Conservation (phyloP, 805 yeast species). For the Sungouiella thailandica region DNA sequence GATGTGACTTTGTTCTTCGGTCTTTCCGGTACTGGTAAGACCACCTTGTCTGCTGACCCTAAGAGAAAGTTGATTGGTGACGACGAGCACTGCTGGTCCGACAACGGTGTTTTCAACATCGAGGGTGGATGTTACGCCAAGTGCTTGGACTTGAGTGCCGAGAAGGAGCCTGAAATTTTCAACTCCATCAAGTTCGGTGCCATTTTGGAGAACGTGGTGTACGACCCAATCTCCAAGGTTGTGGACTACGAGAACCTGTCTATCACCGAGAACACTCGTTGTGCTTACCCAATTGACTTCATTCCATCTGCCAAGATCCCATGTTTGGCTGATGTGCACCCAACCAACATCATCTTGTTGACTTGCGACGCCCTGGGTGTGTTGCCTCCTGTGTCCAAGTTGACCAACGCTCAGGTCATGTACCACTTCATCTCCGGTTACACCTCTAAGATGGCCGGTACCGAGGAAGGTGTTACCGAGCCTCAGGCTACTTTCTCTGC, state of each 20-base stretch:
- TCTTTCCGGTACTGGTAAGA: slow-evolving; percentile 96
- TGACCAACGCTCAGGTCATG: slow-evolving; percentile 95
- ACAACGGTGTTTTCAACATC: slow-evolving; percentile 95
- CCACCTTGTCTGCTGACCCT: slow-evolving; percentile 95
- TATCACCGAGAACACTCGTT: slow-evolving; percentile 95
- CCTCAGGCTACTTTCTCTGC: slow-evolving; percentile 98
- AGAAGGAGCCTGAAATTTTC: slow-evolving; percentile 97
- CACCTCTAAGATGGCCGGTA: slow-evolving; percentile 99
- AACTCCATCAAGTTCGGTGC: slow-evolving; percentile 93
- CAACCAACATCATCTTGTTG: slow-evolving; percentile 83
- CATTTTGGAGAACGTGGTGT: slow-evolving; percentile 87
- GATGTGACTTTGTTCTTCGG: slow-evolving; percentile 97
- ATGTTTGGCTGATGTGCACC: slow-evolving; percentile 84
- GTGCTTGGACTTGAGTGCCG: slow-evolving; percentile 82
- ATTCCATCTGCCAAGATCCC: slow-evolving; percentile 96
- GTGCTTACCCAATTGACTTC: slow-evolving; percentile 96
- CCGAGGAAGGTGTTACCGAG: slow-evolving; percentile 97
- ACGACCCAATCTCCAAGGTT: slow-evolving; percentile 68
- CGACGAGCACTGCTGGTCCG: slow-evolving; percentile 99
- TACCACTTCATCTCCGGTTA: slow-evolving; percentile 98
- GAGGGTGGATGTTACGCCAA: slow-evolving; percentile 99
- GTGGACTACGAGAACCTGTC: slow-evolving; percentile 81
- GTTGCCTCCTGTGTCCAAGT: slow-evolving; percentile 91
- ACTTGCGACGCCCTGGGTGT: slow-evolving; percentile 99
- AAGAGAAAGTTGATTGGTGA: slow-evolving; percentile 92